Evolutionary conservation across 306 rosid species (phyloP), one percentile per base, ranked within the genome.

Genomic region (Pyrus pyrifolia): DNA sequence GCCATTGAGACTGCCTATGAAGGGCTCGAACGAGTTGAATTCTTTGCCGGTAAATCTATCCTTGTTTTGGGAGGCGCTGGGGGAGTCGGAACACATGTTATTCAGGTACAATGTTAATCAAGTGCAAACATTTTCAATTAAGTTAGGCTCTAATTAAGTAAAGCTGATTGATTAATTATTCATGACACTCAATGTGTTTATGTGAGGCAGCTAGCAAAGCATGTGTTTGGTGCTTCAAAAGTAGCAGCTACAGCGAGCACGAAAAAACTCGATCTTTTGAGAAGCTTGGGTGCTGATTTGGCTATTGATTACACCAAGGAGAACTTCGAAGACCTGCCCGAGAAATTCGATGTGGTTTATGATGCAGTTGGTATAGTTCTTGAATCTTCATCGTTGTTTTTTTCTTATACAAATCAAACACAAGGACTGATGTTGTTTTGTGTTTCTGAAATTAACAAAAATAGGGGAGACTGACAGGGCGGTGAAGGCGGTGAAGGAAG

Each of bases 21-120:
- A 81, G 96, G 92, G 6, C 90, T 93, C 18, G 86, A 91, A 35
- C 60, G 80, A 22, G 71, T 74, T 25, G 66, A 42, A 8, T 69
- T 91, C 35, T 87, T 90, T 33, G 74, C 86, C n/a, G 96, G 87
- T 0, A 69, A 93, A 73, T 88, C 93, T 13, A 70, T 93, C 40
- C 90, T 90, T 71, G 91, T 92, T 67, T 63, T 92, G 29, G 96
- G 96, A 15, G 97, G 96, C 40, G 92, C 91, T 44, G 96, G 96
- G 31, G 96, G 96, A 38, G 90, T 90, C 30, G 97, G 97, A 60
- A 81, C 78, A 60, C 79, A 33, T 6, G 71, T 65, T 63, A 83
- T 93, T 80, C 96, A 93, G 93, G 95, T 90, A 38, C 8, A 68
- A 3, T 4, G 55, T 49, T 22, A 10, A 35, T 35, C n/a, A 33